phyloP scores from a whole-genome alignment of 2,329 filamentous ascomycete species.

The Xylariales sp. region DNA sequence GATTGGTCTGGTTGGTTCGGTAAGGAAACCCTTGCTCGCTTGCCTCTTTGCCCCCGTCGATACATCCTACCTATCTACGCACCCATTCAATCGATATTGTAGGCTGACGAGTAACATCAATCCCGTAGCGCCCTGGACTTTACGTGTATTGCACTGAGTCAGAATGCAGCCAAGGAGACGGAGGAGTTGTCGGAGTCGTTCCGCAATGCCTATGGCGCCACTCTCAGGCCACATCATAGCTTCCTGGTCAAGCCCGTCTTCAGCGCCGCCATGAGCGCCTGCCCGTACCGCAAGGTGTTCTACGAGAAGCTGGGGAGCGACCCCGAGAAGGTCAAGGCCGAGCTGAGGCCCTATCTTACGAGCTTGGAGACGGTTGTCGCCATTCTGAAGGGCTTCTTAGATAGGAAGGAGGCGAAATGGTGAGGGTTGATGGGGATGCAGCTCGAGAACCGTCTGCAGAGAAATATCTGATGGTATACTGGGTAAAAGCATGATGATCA shows the following conservation, averaged over 20 bases:
- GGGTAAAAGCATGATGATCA: too few species aligned
- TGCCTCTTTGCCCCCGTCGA: not conserved
- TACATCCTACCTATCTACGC: too few species aligned
- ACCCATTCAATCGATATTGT: too few species aligned
- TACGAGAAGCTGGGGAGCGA: constrained; percentile 79
- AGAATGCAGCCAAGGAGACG: constrained; percentile 63
- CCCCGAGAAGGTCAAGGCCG: constrained; percentile 54
- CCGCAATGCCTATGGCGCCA: constrained; percentile 75
- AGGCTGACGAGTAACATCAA: too few species aligned
- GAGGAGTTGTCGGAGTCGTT: constrained; percentile 85
- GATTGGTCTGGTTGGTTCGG: constrained; percentile 86
- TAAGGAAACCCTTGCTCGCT: constrained; percentile 38
- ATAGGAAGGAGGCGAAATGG: constrained; percentile 55
- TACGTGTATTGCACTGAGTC: constrained; percentile 76
- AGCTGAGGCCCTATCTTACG: constrained; percentile 68
- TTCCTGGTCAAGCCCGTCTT: constrained; percentile 91
- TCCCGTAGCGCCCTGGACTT: constrained; percentile 79
- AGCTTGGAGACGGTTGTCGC: constrained; percentile 71
- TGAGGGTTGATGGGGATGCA: too few species aligned
- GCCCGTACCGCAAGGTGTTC: constrained; percentile 90
- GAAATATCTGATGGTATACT: too few species aligned
- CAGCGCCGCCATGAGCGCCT: constrained; percentile 86
- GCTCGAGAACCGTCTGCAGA: not conserved
- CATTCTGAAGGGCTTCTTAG: constrained; percentile 64
- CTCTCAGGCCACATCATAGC: constrained; percentile 87